Base-by-base conservation (phyloP, 1,139 yeast genomes). In the Lodderomyces jiufengensis region DNA sequence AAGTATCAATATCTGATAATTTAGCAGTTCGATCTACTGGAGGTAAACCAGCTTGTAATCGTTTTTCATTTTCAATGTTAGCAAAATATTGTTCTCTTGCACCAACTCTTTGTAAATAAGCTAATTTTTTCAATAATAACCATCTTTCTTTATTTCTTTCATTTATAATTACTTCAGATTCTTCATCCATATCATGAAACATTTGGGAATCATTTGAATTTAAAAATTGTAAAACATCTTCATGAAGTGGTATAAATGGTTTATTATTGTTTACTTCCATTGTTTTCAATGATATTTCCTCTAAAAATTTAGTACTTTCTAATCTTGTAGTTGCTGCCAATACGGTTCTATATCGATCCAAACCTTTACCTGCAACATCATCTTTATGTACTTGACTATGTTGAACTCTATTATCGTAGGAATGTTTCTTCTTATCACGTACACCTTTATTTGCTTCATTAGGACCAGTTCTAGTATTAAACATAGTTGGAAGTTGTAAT, bases 401-500 rank as follows among this genome's bases (percentile, higher is more conserved):
- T 38, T 81, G 82, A 30, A 90, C 81, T 52, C 97, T 74, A 1
- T 87, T 73, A 58, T 90, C 97, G 2, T 80, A 72, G 13, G 95
- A 85, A 39, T 80, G 76, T 40, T 81, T 78, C 63, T 90, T 90
- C 54, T 76, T 79, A 43, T 88, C 97, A 42, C 95, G 69, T 24
- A 90, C 75, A 35, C 97, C 97, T 36, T 67, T 65, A 52, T 90
- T 90, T 23, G 87, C 95, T 42, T 77, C 84, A 41, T 62, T 65
- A 0, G 66, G 55, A 20, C 97, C 96, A 0, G 95, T 92, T 49
- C 94, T 72, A 51, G 86, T 80, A 55, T 88, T 90, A 60, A 90
- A 90, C 0, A 95, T 81, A 38, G 80, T 68, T 38, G 80, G 80
- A 38, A 74, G 54, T 2, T 66, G 50, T 21, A 66, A 44, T 4